Base-by-base conservation (phyloP, 2,329 filamentous ascomycete genomes). In the Juglanconis sp. region DNA sequence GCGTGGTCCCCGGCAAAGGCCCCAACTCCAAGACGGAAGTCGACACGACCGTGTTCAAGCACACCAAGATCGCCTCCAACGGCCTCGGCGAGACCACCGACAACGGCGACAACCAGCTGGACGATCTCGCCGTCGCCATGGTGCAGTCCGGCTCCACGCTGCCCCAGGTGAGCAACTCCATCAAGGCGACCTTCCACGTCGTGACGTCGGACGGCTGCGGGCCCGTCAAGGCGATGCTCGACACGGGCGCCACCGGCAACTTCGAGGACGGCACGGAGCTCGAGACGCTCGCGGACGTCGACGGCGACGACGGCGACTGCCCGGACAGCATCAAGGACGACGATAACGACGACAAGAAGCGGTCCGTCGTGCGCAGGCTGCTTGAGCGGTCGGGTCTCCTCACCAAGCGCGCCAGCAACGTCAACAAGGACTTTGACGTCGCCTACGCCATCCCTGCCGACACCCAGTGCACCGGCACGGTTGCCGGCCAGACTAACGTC, bases 1-100 rank as follows among this genome's bases (percentile, higher is more conserved):
- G 65, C 40, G 65, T 76, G 57, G 73, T 79, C 15, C 76, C 77
- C 6, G 72, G 73, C 7, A 61, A 74, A 0, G 77, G 77, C 24
- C 66, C 65, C 31, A 79, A 79, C 71, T 67, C 64, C 38, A 65
- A 59, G 53, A 62, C 62, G 5, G 60, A 64, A 13, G 59, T 61
- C 13, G 61, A 63, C 59, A 63, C 61, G 38, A 63, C 61, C 24
- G 55, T 53, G 17, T 63, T 61, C 59, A 56, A 57, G 55, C 40
- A 57, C 56, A 64, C 59, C 32, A n/a, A 65, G 35, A 58, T 55
- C 9, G 62, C 49, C 44, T 57, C 52, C 46, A 38, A 66, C 42
- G 61, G 63, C 10, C 62, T 67, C 13, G 66, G 66, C 62, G 58
- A 65, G 61, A 67, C 66, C 30, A 56, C 53, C 5, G 62, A 56